phyloP scores from a whole-genome alignment of 2,329 filamentous ascomycete species.

The Nothomitra cinnamomea region DNA sequence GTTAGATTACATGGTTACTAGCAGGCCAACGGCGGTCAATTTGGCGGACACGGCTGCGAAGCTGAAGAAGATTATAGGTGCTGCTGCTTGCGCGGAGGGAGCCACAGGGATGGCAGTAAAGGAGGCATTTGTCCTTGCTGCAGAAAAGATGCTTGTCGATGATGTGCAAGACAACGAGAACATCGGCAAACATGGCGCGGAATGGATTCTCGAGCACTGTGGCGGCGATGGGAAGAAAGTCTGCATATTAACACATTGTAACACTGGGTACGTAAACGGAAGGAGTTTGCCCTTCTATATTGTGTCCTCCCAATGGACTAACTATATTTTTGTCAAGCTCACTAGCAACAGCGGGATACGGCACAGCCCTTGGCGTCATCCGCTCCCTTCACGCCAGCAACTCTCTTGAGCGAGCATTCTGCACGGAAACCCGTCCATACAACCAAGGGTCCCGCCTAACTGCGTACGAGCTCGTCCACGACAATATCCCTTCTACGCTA shows the following conservation, averaged over 20 bases:
- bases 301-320: background rate
- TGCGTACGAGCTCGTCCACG: conserved; percentile 90
- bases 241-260: conserved; percentile 92
- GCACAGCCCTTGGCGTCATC: conserved; percentile 87
- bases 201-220: conserved; percentile 55
- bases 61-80: conserved; percentile 47
- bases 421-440: conserved; percentile 92
- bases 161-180: conserved; percentile 75
- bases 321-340: conserved; percentile 34
- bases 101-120: conserved; percentile 9
- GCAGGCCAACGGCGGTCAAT: conserved; percentile 87
- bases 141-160: conserved; percentile 72
- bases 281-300: background rate
- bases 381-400: conserved; percentile 54
- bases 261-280: conserved; percentile 55
- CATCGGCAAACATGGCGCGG: conserved; percentile 69
- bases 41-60: conserved; percentile 76
- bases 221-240: conserved; percentile 32
- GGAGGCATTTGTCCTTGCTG: conserved; percentile 53
- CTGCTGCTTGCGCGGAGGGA: conserved; percentile 26
- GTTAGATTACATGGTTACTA: conserved; percentile 73
- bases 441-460: conserved; percentile 94
- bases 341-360: conserved; percentile 92
- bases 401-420: conserved; percentile 69
- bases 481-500: conserved; percentile 76